A percentile compares a stretch with the other conserved stretches of the same genome.
Evolutionary conservation across 1,139 yeast genomes (phyloP).

Genomic region (Schwanniomyces etchellsii): DNA sequence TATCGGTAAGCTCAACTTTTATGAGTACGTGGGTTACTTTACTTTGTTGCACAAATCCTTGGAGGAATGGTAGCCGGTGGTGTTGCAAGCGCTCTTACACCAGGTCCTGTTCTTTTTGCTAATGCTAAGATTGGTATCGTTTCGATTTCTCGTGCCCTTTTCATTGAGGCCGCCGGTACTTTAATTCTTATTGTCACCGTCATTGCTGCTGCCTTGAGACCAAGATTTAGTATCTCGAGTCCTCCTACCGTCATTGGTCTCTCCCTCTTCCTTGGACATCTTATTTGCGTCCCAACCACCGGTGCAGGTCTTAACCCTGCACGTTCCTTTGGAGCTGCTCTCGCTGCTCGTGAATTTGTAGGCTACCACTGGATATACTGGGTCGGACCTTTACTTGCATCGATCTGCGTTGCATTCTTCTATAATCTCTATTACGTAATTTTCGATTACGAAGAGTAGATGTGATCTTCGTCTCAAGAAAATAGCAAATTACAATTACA

Average conservation of each 20-base stretch:
- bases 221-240: conserved; percentile 49
- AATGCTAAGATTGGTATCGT: conserved; percentile 72
- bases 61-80: conserved; percentile 95
- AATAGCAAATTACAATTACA: no score
- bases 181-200: conserved; percentile 70
- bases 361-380: conserved; percentile 88
- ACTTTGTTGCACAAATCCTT: conserved; percentile 62
- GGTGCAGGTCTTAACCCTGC: conserved; percentile 95
- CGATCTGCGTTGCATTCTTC: conserved; percentile 44
- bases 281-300: conserved; percentile 76
- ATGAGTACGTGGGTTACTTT: conserved; percentile 66
- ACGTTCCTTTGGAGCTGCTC: conserved; percentile 79
- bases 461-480: no score
- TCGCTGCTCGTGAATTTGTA: conserved; percentile 71
- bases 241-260: conserved; percentile 63
- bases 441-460: background rate
- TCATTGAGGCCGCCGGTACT: conserved; percentile 81
- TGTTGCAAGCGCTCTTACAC: conserved; percentile 83
- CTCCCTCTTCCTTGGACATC: conserved; percentile 76
- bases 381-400: conserved; percentile 79
- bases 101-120: conserved; percentile 70
- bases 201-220: conserved; percentile 64
- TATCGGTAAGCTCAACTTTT: conserved; percentile 68
- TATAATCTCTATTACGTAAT: background rate
- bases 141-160: conserved; percentile 67